A percentile compares a stretch with the other conserved stretches of the same genome.
These are phyloP conservation scores for Blepharisma stoltei DNA, from an alignment of 73 alveolate genomes.

Conservation along the genomic window DNA sequence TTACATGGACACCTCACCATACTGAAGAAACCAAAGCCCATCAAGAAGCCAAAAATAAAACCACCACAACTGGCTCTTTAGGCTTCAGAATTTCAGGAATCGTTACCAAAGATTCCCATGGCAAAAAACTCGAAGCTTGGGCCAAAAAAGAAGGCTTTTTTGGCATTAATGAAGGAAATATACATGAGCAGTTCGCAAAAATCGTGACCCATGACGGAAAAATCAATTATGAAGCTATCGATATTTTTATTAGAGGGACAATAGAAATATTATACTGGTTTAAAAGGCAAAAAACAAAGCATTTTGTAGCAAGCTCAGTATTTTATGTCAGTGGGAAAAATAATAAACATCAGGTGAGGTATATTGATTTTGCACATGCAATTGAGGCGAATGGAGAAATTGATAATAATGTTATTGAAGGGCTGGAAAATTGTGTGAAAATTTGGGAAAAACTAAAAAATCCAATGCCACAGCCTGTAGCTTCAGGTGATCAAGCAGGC, in stretches of 20 bases:
- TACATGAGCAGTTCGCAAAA: slow-evolving; percentile 6
- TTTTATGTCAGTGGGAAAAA: slow-evolving; percentile 10
- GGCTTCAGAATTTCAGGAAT: slow-evolving; percentile 30
- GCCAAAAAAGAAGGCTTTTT: slow-evolving; percentile 19
- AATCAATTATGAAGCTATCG: neutral
- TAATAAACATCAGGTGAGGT: neutral
- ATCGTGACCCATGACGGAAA: neutral
- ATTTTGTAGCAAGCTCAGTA: slow-evolving; percentile 12
- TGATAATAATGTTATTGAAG: slow-evolving; percentile 9
- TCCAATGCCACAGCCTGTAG: neutral
- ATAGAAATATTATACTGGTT: neutral
- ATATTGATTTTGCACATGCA: slow-evolving; percentile 25
- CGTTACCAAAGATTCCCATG: neutral
- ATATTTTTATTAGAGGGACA: neutral
- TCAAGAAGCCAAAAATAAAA: slow-evolving; percentile 11
- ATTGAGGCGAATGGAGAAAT: slow-evolving; percentile 2
- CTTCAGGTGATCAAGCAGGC: slow-evolving; percentile 12
- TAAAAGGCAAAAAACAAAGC: neutral
- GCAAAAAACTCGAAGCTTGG: neutral
- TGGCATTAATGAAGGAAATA: neutral
- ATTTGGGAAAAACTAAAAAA: neutral
- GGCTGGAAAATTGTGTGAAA: neutral
- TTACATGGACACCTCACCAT: slow-evolving; percentile 21
- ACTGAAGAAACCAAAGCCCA: neutral
- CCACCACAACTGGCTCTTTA: slow-evolving; percentile 29